Base-by-base conservation (phyloP, 768 basidiomycete species). In the Lactarius hengduanensis region DNA sequence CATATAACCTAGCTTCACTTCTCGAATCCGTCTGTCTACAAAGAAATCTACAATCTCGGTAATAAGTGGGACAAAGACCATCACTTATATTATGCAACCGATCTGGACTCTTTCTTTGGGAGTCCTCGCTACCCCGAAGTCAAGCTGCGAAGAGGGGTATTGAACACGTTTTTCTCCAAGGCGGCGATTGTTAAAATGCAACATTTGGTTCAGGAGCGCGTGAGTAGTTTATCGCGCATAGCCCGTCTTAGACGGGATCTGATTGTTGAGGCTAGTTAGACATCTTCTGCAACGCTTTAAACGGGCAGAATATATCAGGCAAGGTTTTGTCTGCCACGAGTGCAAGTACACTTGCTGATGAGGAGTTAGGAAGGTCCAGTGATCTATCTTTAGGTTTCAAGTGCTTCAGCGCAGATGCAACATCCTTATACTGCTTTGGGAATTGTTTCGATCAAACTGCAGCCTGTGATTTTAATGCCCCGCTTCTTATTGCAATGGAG, bases 41-140 rank as follows among this genome's bases (percentile, higher is more conserved):
- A 26, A 2, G 57, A 58, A 40, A 58, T 58, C 20, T 58, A 58
- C 13, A 58, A 58, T 11, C 57, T 58, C 57, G 20, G 36, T 22
- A 58, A 58, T 40, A 58, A 58, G 22, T 58, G 57, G 57, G 57
- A 58, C 57, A 58, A 58, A 40, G 57, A 40, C 34, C 34, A 40
- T n/a, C 20, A 34, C 34, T 26, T 58, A 15, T 58, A 58, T 22
- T 11, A n/a, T 26, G 57, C 57, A 15, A 26, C 36, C 26, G 57
- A 58, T 26, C 36, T 58, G 18, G 36, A 58, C 36, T 58, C 57
- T 28, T 58, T 58, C 57, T 58, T 40, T 40, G 57, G 57, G 22
- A 40, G 57, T 22, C 22, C 57, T 58, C 57, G 38, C 40, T 58
- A 58, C 36, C 57, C 36, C n/a, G 57, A 58, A 4, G 57, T 58